Evolutionary conservation across 108 stramenopile species (phyloP).

Genomic region (Conticribra weissflogii): DNA sequence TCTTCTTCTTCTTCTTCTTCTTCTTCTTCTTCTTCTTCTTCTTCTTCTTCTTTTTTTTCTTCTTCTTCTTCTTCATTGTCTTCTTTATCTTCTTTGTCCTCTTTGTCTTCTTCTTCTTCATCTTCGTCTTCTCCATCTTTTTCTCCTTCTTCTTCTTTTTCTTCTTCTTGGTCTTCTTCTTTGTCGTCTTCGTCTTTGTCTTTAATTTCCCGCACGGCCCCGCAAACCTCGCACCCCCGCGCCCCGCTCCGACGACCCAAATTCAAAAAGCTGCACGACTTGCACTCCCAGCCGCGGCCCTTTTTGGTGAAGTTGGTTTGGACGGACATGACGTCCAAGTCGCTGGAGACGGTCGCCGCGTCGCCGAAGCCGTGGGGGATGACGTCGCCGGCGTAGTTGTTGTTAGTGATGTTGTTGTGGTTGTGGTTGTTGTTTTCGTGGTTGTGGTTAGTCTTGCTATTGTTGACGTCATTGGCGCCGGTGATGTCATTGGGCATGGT

Average conservation of each 20-base stretch:
- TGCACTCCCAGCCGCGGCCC: slow-evolving; percentile 15
- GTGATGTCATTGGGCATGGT: too few relatives aligned
- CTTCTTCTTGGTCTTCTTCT: background rate
- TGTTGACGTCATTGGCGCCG: too few relatives aligned
- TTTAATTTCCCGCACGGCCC: background rate
- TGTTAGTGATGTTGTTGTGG: too few relatives aligned
- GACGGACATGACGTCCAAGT: too few relatives aligned
- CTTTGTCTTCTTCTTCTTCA: slow-evolving; percentile 13
- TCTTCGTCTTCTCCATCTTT: slow-evolving; percentile 1
- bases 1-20: slow-evolving; percentile 20
- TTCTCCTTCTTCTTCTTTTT: slow-evolving; percentile 17
- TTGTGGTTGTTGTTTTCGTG: too few relatives aligned
- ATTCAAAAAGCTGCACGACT: slow-evolving; percentile 2
- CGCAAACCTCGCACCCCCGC: background rate
- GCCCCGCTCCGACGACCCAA: background rate
- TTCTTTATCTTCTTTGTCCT: background rate
- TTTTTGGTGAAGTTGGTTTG: slow-evolving; percentile 16
- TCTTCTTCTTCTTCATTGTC: slow-evolving; percentile 7
- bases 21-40: slow-evolving; percentile 7
- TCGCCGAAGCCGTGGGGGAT: too few relatives aligned
- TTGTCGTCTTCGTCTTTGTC: background rate
- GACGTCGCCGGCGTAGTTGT: too few relatives aligned
- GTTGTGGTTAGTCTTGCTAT: too few relatives aligned
- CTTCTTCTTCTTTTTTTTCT: background rate
- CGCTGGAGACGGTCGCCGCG: too few relatives aligned